A percentile compares a stretch with the other conserved stretches of the same genome.
Conservation (phyloP, 2,329 filamentous ascomycete species). For the Huntiella omanensis region DNA sequence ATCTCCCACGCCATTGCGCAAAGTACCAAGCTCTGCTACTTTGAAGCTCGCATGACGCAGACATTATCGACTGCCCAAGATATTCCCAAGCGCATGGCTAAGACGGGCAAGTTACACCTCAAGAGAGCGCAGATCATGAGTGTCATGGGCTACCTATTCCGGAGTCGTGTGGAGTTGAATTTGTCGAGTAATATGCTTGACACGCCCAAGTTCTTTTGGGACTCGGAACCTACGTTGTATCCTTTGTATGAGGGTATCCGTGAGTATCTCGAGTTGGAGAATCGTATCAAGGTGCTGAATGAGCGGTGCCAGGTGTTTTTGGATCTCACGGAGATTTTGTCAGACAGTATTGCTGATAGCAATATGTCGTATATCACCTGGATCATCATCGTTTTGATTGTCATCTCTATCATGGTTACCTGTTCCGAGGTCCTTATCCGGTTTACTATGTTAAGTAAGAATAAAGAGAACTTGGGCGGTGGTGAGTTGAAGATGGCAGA, state of each 20-base stretch:
- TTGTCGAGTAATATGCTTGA: conserved; percentile 94
- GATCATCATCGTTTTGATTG: conserved; percentile 91
- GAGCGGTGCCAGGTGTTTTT: conserved; percentile 93
- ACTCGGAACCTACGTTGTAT: conserved; percentile 84
- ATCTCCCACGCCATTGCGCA: conserved; percentile 96
- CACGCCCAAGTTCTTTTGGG: conserved; percentile 96
- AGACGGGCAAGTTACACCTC: conserved; percentile 84
- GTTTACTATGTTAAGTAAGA: conserved; percentile 51
- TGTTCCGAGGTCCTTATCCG: conserved; percentile 74
- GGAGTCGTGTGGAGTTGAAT: conserved; percentile 90
- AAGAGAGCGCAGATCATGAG: conserved; percentile 78
- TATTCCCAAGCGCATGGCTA: conserved; percentile 70
- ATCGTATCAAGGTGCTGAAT: conserved; percentile 88
- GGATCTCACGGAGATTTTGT: conserved; percentile 85
- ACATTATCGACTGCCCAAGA: conserved; percentile 89
- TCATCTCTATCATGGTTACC: conserved; percentile 80
- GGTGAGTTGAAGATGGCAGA: conserved; percentile 18
- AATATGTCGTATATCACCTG: conserved; percentile 95
- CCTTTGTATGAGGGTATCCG: conserved; percentile 87
- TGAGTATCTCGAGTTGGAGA: conserved; percentile 95
- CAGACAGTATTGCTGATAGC: conserved; percentile 76
- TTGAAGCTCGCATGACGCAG: conserved; percentile 86
- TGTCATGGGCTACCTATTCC: conserved; percentile 78
- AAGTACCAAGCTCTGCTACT: conserved; percentile 88
- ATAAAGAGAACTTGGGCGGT: conserved; percentile 7